These are phyloP conservation scores for Podospora pseudocomata DNA, from an alignment of 495 filamentous ascomycete species.

Conservation along the genomic window DNA sequence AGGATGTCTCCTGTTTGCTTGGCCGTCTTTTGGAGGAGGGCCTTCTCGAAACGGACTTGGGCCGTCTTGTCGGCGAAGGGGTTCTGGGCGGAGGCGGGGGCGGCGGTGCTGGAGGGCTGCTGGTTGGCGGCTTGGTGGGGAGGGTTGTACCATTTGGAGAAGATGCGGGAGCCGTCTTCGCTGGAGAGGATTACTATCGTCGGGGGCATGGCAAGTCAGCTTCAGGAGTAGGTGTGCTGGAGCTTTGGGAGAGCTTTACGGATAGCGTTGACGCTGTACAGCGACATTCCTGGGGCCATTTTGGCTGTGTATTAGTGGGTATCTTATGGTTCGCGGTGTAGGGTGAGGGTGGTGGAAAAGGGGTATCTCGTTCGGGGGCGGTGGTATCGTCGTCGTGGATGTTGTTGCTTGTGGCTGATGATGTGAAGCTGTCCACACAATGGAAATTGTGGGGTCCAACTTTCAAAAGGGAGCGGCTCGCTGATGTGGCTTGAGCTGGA, in stretches of 20 bases:
- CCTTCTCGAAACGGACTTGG: conserved; percentile 95
- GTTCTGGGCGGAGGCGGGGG: conserved; percentile 42
- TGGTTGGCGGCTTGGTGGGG: conserved; percentile 63
- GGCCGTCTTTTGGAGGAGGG: conserved; percentile 89
- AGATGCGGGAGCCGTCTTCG: conserved; percentile 84
- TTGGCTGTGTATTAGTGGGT: conserved; percentile 14
- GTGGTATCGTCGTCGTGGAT: conserved; percentile 12
- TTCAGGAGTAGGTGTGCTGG: background rate
- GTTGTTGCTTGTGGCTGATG: conserved; percentile 3
- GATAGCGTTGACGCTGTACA: conserved; percentile 91
- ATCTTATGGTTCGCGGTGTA: background rate
- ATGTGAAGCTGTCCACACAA: background rate
- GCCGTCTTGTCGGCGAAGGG: conserved; percentile 89
- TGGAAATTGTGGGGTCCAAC: conserved; percentile 27
- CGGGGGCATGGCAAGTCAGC: background rate
- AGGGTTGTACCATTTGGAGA: conserved; percentile 90
- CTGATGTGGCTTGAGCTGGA: conserved; percentile 31
- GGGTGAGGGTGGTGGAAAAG: background rate
- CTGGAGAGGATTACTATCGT: conserved; percentile 58
- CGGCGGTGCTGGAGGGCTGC: conserved; percentile 21
- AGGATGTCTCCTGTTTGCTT: conserved; percentile 95
- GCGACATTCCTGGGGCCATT: conserved; percentile 62
- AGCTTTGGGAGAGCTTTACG: conserved; percentile 38
- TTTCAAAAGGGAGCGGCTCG: conserved; percentile 5
- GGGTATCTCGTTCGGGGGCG: background rate